Evolutionary conservation across 345 rosid species (phyloP).

Genomic region (Erucastrum elatum): DNA sequence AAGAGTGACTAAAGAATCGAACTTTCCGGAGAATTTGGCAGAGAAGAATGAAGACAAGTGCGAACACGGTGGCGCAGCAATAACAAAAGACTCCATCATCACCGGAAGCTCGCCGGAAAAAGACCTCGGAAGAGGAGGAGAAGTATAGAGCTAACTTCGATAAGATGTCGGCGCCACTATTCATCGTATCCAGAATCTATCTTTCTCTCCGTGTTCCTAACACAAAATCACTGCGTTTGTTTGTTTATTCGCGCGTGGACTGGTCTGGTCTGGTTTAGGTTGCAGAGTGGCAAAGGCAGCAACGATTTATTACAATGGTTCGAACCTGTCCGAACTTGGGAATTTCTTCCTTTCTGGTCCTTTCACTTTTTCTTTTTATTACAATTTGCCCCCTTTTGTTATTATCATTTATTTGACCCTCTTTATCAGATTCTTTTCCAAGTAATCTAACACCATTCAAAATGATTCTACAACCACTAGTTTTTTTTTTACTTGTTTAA

Average conservation of each 20-base stretch:
- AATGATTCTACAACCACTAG: not conserved
- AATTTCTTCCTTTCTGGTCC: not conserved
- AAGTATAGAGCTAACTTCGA: constrained; percentile 18
- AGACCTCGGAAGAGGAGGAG: constrained; percentile 24
- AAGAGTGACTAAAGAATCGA: constrained; percentile 11
- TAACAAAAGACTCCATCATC: constrained; percentile 27
- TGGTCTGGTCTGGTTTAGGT: constrained; percentile 16
- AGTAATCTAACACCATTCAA: not conserved
- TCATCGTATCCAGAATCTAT: constrained; percentile 31
- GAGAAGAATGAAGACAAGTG: constrained; percentile 29
- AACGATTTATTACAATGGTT: constrained; percentile 5
- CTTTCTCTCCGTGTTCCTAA: not conserved
- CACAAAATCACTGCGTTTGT: not conserved
- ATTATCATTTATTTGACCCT: not conserved
- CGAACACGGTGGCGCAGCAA: constrained; percentile 30
- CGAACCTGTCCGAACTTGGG: not conserved
- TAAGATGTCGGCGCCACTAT: constrained; percentile 3
- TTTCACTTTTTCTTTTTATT: not conserved
- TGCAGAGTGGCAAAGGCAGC: constrained; percentile 11
- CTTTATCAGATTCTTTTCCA: not conserved
- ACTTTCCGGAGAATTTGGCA: constrained; percentile 26
- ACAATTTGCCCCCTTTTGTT: not conserved
- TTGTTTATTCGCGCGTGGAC: constrained; percentile 24
- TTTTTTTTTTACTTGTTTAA: not conserved
- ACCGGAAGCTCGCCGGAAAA: constrained; percentile 29